Conservation (phyloP, 139 green algal genomes). For the Volvox reticuliferus region DNA sequence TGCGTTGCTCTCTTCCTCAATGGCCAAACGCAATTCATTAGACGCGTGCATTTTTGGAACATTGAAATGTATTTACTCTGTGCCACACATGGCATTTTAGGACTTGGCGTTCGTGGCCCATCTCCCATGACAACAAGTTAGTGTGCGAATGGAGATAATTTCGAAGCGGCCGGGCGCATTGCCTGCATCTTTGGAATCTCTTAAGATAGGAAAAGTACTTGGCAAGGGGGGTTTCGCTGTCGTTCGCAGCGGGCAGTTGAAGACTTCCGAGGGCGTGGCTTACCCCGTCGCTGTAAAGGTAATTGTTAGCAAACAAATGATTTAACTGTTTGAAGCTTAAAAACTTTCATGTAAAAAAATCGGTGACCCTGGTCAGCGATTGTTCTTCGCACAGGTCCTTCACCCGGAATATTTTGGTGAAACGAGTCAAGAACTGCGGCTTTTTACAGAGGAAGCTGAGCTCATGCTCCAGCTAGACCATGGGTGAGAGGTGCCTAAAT, state of each 20-base stretch:
- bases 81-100: too few relatives aligned
- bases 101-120: too few relatives aligned
- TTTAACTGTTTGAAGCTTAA: neutral
- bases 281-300: neutral
- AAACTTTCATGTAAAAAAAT: too few relatives aligned
- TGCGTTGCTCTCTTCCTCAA: too few relatives aligned
- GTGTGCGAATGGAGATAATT: neutral
- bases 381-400: neutral
- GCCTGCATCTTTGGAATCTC: neutral
- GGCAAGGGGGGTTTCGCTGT: slow-evolving; percentile 18
- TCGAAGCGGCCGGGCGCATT: neutral
- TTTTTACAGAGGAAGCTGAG: slow-evolving; percentile 17
- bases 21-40: too few relatives aligned
- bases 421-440: slow-evolving; percentile 9
- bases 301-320: neutral
- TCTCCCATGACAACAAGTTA: too few relatives aligned
- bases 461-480: slow-evolving; percentile 19
- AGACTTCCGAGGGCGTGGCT: neutral
- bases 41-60: too few relatives aligned
- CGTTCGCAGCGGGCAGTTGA: neutral
- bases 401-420: slow-evolving; percentile 12
- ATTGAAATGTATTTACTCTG: too few relatives aligned
- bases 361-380: neutral
- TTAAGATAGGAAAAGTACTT: neutral
- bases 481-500: neutral